Evolutionary conservation across 495 filamentous ascomycete genomes (phyloP), one percentile per base, ranked within the genome.

Genomic region (Tuber magnatum): DNA sequence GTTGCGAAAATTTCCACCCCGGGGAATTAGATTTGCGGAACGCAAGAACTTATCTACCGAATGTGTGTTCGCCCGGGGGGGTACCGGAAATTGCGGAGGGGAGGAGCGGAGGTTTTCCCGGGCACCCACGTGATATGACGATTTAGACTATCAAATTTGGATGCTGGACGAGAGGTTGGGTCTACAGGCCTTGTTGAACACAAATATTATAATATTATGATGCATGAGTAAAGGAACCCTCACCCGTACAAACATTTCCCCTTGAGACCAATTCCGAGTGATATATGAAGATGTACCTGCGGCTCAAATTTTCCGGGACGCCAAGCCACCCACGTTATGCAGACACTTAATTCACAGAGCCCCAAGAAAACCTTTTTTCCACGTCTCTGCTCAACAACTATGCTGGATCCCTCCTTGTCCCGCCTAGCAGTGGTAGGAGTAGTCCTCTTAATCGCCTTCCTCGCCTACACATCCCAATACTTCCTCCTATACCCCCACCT

Each of bases 381-480:
- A 35, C 38, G 20, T 39, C 71, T 38, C 46, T 10, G 32, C 28
- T 35, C 71, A 32, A 38, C 80, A 73, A 75, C 75, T 65, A 82
- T 82, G 80, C 76, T 82, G 68, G 81, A 82, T 72, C 81, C 76
- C 44, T 70, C 51, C 14, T 73, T 82, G 69, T 82, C 80, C 69
- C 80, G 74, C 70, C 76, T 82, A 8, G 81, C 81, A 14, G 81
- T 82, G 61, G 61, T 70, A 38, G 73, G 77, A 39, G 78, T 82
- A 56, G 32, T 78, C 51, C 41, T 77, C 20, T 43, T 81, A 2
- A 81, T 82, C 74, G 71, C 42, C 41, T 94, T 96, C 80, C 90
- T 97, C 10, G 89, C 91, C 46, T 97, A 94, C 86, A 87, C 87
- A 28, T 93, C 94, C 1, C 95, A 97, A 84, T 88, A 87, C 79